phyloP scores from a whole-genome alignment of 768 basidiomycete genomes.

The Leccinum uliginosum region DNA sequence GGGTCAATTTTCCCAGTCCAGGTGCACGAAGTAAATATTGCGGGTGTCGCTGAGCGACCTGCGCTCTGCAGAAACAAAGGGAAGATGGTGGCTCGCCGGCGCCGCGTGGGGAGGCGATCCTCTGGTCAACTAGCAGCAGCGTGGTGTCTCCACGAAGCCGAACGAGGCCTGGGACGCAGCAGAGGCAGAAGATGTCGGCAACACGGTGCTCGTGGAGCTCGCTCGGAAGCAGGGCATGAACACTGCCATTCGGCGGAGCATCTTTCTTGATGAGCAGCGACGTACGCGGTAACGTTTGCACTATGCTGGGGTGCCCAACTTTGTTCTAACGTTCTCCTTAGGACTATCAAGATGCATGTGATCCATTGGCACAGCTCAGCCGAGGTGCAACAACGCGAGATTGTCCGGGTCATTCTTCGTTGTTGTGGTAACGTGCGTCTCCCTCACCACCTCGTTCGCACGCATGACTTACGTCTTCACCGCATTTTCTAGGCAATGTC shows the following conservation, averaged over 20 bases:
- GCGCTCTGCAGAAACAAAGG: slow-evolving; percentile 75
- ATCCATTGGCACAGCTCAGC: slow-evolving; percentile 78
- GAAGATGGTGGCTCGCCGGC: slow-evolving; percentile 99
- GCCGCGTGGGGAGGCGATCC: slow-evolving; percentile 96
- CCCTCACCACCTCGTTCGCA: neutral
- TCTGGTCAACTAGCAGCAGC: slow-evolving; percentile 65
- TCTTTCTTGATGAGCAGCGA: slow-evolving; percentile 96
- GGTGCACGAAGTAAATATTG: slow-evolving; percentile 79
- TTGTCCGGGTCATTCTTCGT: slow-evolving; percentile 87
- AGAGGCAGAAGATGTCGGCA: slow-evolving; percentile 28
- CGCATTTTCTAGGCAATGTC: slow-evolving; percentile 56
- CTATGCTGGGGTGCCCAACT: neutral
- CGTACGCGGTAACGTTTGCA: slow-evolving; percentile 41
- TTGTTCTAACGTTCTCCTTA: slow-evolving; percentile 27
- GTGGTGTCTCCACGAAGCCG: slow-evolving; percentile 18
- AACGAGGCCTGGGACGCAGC: slow-evolving; percentile 28
- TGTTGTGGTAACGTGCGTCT: slow-evolving; percentile 83
- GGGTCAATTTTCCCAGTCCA: slow-evolving; percentile 48
- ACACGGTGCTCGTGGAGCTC: slow-evolving; percentile 60
- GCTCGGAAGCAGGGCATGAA: slow-evolving; percentile 98
- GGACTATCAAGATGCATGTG: slow-evolving; percentile 97
- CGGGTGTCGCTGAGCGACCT: slow-evolving; percentile 82
- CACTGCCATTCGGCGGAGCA: slow-evolving; percentile 85
- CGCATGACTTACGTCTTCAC: neutral
- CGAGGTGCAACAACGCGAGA: slow-evolving; percentile 91